Evolutionary conservation across 352 stramenopile species (phyloP), one percentile per base, ranked within the genome.

Genomic region (Saprolegnia parasitica): DNA sequence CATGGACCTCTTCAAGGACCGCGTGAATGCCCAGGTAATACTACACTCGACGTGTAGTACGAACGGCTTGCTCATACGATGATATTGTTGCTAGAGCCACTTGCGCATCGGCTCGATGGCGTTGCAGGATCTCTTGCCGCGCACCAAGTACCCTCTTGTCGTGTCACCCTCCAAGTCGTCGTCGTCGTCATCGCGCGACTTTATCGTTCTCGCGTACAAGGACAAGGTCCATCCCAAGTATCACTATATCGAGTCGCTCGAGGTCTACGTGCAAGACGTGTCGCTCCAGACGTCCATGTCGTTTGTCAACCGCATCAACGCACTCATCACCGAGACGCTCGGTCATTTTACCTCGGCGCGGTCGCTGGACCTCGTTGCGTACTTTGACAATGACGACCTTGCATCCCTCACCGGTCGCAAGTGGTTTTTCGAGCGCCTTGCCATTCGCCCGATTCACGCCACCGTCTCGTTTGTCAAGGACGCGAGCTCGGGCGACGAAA

Each of bases 391-490:
- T 67, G 45, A 71, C 54, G 62, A 68, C 10, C 32, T 92, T 75
- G 71, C 80, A 37, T 82, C 86, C 9, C 82, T 94, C 72, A 94
- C 84, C 0, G 86, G 86, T 0, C 71, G 75, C 15, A 95, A 95
- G 61, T 68, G 91, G 18, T 95, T 91, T 73, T 87, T 95, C 45
- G 80, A 85, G 57, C 78, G 72, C 20, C 84, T 80, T 29, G 75
- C 81, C 42, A 90, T 95, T 47, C 81, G 75, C 0, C 86, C 86
- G 0, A 83, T 95, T 54, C 79, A 81, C 21, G 83, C 91, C 0
- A 68, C 90, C 18, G 81, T 95, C 37, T 93, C 81, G 54, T 95
- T 95, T 46, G 86, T 77, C 23, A 89, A 89, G 67, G 78, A 91
- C 60, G 74, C 76, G 21, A 72, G 67, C 46, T 75, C 49, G 71